Conservation (phyloP, 2,329 filamentous ascomycete species). For the Aspergillaceae sp. region DNA sequence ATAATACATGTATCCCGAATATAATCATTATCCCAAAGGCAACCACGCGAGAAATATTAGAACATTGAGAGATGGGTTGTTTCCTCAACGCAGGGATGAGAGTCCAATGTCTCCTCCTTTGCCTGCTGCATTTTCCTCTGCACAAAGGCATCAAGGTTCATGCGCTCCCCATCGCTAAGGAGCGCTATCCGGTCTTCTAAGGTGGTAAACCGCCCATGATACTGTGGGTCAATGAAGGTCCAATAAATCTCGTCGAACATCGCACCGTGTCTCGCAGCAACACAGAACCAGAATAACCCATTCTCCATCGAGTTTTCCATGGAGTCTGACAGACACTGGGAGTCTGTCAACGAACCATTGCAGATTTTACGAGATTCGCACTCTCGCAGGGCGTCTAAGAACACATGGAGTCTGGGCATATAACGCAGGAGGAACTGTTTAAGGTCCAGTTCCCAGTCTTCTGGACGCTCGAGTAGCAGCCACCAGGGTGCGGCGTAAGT, state of each 20-base stretch:
- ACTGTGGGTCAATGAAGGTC: conserved; percentile 18
- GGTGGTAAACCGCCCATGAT: conserved; percentile 17
- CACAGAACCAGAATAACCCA: conserved; percentile 21
- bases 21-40: no score
- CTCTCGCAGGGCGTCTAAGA: conserved; percentile 18
- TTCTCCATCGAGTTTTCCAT: conserved; percentile 19
- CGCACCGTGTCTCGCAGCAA: conserved; percentile 17
- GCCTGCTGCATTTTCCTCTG: conserved; percentile 17
- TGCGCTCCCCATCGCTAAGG: conserved; percentile 17
- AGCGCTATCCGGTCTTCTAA: conserved; percentile 15
- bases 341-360: conserved; percentile 8
- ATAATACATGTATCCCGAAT: no score
- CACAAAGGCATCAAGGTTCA: conserved; percentile 15
- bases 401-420: conserved; percentile 15
- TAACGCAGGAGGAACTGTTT: conserved; percentile 15
- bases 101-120: conserved; percentile 11
- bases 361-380: conserved; percentile 14
- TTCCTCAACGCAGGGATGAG: conserved; percentile 14
- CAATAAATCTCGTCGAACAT: conserved; percentile 25
- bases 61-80: no score
- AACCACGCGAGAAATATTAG: no score
- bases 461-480: conserved; percentile 15
- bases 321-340: conserved; percentile 13
- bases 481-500: conserved; percentile 16
- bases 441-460: conserved; percentile 17